Conservation (phyloP, 106 monocot genomes). For the Chionographis japonica region DNA sequence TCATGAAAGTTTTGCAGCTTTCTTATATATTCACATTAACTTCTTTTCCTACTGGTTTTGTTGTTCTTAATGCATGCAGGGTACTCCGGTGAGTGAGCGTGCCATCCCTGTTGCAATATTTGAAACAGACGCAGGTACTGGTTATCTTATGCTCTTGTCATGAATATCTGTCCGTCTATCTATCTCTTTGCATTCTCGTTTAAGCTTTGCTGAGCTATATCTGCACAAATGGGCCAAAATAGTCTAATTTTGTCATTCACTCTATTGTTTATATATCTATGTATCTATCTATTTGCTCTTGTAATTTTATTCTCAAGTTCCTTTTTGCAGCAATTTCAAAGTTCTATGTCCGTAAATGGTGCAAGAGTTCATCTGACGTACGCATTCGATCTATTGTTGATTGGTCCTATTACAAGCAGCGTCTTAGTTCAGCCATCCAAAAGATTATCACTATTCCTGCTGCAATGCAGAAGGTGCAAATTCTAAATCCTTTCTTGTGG, state of each 20-base stretch:
- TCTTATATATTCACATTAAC: background rate
- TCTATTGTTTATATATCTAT: background rate
- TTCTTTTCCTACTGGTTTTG: background rate
- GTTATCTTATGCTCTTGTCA: background rate
- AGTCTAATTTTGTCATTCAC: background rate
- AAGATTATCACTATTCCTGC: conserved; percentile 99
- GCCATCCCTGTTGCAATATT: conserved; percentile 96
- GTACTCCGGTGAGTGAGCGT: conserved; percentile 94
- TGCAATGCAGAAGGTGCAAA: conserved; percentile 93
- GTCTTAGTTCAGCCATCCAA: conserved; percentile 90
- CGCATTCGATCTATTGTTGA: conserved; percentile 85
- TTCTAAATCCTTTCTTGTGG: background rate
- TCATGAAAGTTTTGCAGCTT: background rate
- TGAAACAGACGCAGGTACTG: conserved; percentile 77
- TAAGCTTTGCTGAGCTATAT: background rate
- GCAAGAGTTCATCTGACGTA: conserved; percentile 71
- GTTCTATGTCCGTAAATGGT: conserved; percentile 89
- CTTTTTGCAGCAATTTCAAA: conserved; percentile 57
- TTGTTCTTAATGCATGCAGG: conserved; percentile 32
- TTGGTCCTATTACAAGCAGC: conserved; percentile 96
- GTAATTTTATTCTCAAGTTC: background rate
- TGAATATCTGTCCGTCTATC: no score
- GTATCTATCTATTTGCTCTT: background rate
- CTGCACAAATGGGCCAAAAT: no score
- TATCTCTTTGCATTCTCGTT: background rate